Evolutionary conservation across 2,329 filamentous ascomycete species (phyloP), one percentile per base, ranked within the genome.

Genomic region (Trichoderma sp.): DNA sequence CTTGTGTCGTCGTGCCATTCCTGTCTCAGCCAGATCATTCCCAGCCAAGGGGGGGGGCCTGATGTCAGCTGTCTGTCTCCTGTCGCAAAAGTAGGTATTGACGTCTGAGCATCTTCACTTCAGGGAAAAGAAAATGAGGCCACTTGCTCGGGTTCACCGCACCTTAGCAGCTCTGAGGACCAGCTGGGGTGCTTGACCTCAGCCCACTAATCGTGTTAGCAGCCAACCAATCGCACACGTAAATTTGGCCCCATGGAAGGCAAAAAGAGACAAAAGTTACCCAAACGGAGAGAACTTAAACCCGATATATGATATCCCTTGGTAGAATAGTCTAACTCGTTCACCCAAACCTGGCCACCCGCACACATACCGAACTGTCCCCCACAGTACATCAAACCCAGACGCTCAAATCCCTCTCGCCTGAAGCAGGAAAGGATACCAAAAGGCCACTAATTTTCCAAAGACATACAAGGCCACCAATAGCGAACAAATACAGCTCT

Each of bases 31-130:
- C 57, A 58, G 33, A 31, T 62, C 56, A 67, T 43, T 24, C 33
- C 35, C 37, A 60, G 35, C 55, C 47, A 61, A n/a, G 43, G 43
- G 43, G 43, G 43, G 43, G 61, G 68, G 47, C 56, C 55, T 70
- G 62, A 57, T 67, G 63, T 67, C 63, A 62, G 56, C 68, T 67
- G 56, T 37, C 63, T 35, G 53, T 52, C 55, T 49, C 52, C 53
- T 58, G 57, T 63, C 63, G 49, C 56, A 52, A 57, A 70, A 56
- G 6, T 52, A 70, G 47, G 4, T 57, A 43, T 52, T 52, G 68
- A 57, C 53, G 55, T 37, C 43, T 47, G 52, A 24, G 56, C 31
- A 60, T 49, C 11, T 66, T 67, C 16, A 24, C 61, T 57, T 70
- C 37, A 55, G 40, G 24, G 56, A 47, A 31, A 37, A 40, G 56